A percentile compares a stretch with the other conserved stretches of the same genome.
Evolutionary conservation across 768 basidiomycete species (phyloP).

Genomic region (Amanita pallidorosea): DNA sequence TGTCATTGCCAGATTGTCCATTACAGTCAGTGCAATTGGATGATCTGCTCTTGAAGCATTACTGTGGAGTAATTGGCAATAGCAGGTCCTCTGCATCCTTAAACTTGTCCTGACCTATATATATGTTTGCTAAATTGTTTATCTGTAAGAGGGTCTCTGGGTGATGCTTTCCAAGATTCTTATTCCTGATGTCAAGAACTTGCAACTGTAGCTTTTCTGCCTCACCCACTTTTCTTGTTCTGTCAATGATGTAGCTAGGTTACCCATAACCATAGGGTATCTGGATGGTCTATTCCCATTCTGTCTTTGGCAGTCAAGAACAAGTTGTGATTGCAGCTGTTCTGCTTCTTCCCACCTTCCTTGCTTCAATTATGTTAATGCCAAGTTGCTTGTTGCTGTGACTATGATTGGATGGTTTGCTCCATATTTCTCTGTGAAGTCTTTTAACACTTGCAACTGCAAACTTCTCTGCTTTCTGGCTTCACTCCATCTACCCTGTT

Average conservation of each 20-base stretch:
- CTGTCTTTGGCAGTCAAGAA: background rate
- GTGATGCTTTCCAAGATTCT: background rate
- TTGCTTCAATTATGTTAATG: background rate
- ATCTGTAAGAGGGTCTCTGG: background rate
- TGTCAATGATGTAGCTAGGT: conserved; percentile 5
- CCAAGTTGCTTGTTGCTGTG: background rate
- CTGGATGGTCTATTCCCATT: conserved; percentile 7
- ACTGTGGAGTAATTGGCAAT: background rate
- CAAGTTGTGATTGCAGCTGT: background rate
- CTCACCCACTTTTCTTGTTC: conserved; percentile 1
- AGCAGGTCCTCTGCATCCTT: background rate
- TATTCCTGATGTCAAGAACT: background rate
- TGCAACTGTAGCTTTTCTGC: background rate
- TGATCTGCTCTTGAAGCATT: background rate
- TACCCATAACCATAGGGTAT: conserved; percentile 7
- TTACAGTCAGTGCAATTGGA: background rate
- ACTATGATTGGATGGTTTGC: background rate
- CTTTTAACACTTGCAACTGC: background rate
- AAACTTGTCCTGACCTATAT: background rate
- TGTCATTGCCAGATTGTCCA: background rate
- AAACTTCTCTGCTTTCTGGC: background rate
- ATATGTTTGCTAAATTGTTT: background rate
- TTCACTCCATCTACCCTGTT: background rate
- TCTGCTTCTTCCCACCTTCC: background rate
- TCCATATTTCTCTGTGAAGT: background rate